A percentile compares a stretch with the other conserved stretches of the same genome.
Conservation (phyloP, 176 grass and related monocot species). For the Musa itinerans region DNA sequence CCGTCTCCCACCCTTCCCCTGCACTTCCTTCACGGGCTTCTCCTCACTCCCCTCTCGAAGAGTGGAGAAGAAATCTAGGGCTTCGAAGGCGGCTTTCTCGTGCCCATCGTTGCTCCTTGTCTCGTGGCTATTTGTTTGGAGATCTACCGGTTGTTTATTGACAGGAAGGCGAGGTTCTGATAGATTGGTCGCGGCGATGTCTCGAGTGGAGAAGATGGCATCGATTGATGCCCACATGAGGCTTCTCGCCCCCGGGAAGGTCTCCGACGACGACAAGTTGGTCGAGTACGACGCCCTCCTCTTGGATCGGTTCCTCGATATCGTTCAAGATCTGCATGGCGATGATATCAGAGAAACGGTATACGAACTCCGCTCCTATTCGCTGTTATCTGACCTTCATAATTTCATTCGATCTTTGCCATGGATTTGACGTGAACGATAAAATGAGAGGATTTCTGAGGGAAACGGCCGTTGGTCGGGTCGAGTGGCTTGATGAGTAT, state of each 20-base stretch:
- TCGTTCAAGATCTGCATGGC: conserved; percentile 8
- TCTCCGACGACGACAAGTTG: conserved; percentile 13
- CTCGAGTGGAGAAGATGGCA: conserved; percentile 6
- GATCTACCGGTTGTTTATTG: no score
- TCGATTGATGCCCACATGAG: conserved; percentile 12
- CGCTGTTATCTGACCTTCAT: neutral
- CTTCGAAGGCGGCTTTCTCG: no score
- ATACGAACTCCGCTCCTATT: neutral
- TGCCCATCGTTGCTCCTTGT: no score
- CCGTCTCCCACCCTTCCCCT: no score
- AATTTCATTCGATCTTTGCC: neutral
- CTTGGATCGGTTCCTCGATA: conserved; percentile 14
- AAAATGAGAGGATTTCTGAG: neutral
- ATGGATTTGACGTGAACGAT: neutral
- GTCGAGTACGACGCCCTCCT: conserved; percentile 16
- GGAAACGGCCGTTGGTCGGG: neutral
- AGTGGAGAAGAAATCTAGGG: no score
- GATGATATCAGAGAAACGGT: conserved; percentile 1
- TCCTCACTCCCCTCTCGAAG: no score
- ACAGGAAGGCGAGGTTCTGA: no score
- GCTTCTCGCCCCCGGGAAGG: conserved; percentile 9
- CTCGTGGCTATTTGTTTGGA: no score
- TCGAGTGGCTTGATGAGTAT: neutral
- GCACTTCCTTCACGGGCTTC: no score
- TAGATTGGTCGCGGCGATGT: neutral